phyloP scores from a whole-genome alignment of 192 early-diverging fungal genomes.

The Rhizoclosmatium globosum region DNA sequence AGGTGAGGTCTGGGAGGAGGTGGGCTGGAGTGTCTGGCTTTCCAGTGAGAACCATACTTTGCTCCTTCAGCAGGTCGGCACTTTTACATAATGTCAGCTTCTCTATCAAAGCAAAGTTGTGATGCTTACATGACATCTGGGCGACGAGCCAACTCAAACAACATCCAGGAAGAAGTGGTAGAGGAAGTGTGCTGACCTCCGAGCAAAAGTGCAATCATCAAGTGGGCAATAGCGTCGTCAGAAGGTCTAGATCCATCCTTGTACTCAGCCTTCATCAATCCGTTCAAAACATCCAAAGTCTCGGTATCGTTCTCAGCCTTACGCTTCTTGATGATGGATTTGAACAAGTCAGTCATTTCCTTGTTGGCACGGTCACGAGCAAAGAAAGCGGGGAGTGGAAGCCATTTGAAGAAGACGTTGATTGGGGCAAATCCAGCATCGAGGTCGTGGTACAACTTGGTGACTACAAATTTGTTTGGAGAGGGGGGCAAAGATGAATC shows the following conservation, averaged over 20 bases:
- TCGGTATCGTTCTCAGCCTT: slow-evolving; percentile 52
- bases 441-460: slow-evolving; percentile 92
- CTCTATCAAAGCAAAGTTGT: neutral
- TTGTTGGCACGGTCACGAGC: slow-evolving; percentile 84
- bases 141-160: slow-evolving; percentile 83
- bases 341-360: slow-evolving; percentile 83
- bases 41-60: slow-evolving; percentile 64
- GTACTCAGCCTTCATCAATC: slow-evolving; percentile 86
- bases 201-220: slow-evolving; percentile 98
- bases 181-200: slow-evolving; percentile 97
- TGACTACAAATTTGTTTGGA: slow-evolving; percentile 67
- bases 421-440: slow-evolving; percentile 94
- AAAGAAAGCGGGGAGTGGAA: slow-evolving; percentile 89
- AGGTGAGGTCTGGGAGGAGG: slow-evolving; percentile 55
- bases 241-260: slow-evolving; percentile 84
- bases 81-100: neutral
- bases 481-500: neutral
- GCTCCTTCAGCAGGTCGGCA: slow-evolving; percentile 76
- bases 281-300: slow-evolving; percentile 76
- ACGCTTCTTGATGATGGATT: slow-evolving; percentile 82
- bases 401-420: slow-evolving; percentile 92
- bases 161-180: slow-evolving; percentile 91
- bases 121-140: slow-evolving; percentile 69
- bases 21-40: slow-evolving; percentile 59
- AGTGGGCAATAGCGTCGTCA: slow-evolving; percentile 87